Evolutionary conservation across 177 flowering plant genomes (phyloP).

Genomic region (Tripterygium wilfordii): DNA sequence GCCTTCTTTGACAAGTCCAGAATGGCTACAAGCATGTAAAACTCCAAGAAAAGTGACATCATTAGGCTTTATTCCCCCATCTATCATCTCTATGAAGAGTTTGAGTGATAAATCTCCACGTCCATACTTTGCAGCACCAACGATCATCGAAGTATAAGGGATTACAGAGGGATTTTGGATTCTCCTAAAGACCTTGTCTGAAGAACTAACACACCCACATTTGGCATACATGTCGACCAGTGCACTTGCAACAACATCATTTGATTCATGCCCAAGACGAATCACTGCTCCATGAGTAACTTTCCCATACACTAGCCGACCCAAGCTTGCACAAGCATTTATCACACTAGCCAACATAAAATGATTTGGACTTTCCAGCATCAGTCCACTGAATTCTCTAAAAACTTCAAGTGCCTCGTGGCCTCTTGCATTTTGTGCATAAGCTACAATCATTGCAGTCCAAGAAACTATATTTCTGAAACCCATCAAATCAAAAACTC

Average conservation of each 20-base stretch:
- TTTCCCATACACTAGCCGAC: constrained; percentile 49
- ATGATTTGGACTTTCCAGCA: constrained; percentile 35
- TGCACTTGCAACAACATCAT: constrained; percentile 49
- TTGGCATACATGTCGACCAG: constrained; percentile 81
- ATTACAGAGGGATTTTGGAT: constrained; percentile 46
- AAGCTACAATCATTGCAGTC: constrained; percentile 63
- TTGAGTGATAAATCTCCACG: constrained; percentile 43
- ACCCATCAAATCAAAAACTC: constrained; percentile 51
- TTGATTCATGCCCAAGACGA: constrained; percentile 32
- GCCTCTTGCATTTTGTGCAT: constrained; percentile 54
- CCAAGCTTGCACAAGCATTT: constrained; percentile 69
- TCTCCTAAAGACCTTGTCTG: constrained; percentile 36
- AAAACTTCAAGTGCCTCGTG: constrained; percentile 44
- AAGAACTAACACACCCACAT: constrained; percentile 53
- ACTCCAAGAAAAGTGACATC: constrained; percentile 63
- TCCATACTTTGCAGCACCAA: constrained; percentile 62
- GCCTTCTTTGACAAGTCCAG: constrained; percentile 58
- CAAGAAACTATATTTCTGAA: constrained; percentile 54
- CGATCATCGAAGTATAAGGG: constrained; percentile 59
- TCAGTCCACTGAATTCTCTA: constrained; percentile 26
- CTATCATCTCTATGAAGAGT: constrained; percentile 55
- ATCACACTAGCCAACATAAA: constrained; percentile 50
- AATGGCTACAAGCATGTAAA: constrained; percentile 74
- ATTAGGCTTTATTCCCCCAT: constrained; percentile 46
- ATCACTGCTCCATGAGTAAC: constrained; percentile 45